Evolutionary conservation across 495 filamentous ascomycete species (phyloP), one percentile per base, ranked within the genome.

Genomic region (Annulohypoxylon maeteangense): DNA sequence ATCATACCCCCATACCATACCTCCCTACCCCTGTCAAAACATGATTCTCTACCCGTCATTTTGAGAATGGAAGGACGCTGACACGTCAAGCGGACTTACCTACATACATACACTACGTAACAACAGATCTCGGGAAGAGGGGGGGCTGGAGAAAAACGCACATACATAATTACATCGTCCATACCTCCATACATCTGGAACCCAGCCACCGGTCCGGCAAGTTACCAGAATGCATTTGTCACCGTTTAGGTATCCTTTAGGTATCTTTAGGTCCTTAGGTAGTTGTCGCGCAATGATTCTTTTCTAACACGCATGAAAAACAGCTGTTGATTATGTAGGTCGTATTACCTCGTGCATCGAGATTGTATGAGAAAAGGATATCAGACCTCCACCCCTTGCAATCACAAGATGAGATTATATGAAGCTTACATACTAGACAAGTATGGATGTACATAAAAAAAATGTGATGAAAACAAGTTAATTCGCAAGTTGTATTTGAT

Each of bases 171-270:
- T n/a, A n/a, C n/a, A n/a, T n/a, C n/a, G n/a, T n/a, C n/a, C 31
- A 55, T 55, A 55, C 12, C 18, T 32, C 31, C 29, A 22, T 11
- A 3, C n/a, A 34, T n/a, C n/a, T n/a, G n/a, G 31, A 16, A 40
- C 50, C 66, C 66, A 68, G 66, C 66, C 66, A 68, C 66, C 66
- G 58, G 50, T 59, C 54, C 55, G 42, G 55, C 32, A 40, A 61
- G 20, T 40, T 67, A 47, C 22, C 11, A 29, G 27, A 62, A 68
- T 55, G 20, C 61, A 54, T 66, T 58, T 51, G 51, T 57, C 53
- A 65, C 38, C 27, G 54, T 55, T 16, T 55, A 47, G 50, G 36
- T 65, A 56, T 16, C 29, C 23, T 38, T 32, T 11, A 12, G 34
- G 34, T 12, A 38, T 38, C 7, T 11, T 40, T 40, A 40, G 36